These are phyloP conservation scores for Protomyces gravidus DNA, from an alignment of 1,139 yeast genomes.

Conservation along the genomic window DNA sequence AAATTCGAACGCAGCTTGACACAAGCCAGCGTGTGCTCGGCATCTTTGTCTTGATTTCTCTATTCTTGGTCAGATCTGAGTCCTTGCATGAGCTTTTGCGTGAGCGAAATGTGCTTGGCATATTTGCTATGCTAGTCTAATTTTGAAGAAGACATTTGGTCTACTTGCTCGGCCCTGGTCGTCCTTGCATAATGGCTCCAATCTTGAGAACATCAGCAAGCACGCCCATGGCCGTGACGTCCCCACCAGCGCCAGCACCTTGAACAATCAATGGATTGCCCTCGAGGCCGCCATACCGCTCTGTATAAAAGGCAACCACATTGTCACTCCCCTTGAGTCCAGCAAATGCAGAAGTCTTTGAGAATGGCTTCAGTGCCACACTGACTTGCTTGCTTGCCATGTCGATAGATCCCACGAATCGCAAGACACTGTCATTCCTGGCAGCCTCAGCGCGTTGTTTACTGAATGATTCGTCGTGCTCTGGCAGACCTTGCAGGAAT, in stretches of 20 bases:
- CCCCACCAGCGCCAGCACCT: conserved; percentile 99
- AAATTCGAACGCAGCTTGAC: no score
- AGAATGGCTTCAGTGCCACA: conserved; percentile 79
- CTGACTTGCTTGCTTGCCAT: conserved; percentile 43
- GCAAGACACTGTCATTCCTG: conserved; percentile 74
- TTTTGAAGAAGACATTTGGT: neutral
- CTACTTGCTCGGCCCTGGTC: neutral
- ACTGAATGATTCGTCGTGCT: conserved; percentile 75
- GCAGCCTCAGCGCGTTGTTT: conserved; percentile 75
- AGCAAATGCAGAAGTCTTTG: conserved; percentile 89
- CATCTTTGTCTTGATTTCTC: no score
- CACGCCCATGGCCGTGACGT: conserved; percentile 97
- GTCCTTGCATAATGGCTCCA: conserved; percentile 47
- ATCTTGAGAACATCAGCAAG: conserved; percentile 86
- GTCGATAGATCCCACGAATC: conserved; percentile 91
- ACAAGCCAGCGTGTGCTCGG: no score
- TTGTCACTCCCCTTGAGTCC: conserved; percentile 93
- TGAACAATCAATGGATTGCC: conserved; percentile 82
- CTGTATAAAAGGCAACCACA: conserved; percentile 83
- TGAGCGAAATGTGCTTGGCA: neutral
- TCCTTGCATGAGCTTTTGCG: no score
- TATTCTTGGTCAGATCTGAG: no score
- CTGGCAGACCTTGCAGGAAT: conserved; percentile 72
- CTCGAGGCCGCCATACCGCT: conserved; percentile 59
- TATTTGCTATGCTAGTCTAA: neutral